Evolutionary conservation across 768 basidiomycete genomes (phyloP).

Genomic region (Boletus barrowsii): DNA sequence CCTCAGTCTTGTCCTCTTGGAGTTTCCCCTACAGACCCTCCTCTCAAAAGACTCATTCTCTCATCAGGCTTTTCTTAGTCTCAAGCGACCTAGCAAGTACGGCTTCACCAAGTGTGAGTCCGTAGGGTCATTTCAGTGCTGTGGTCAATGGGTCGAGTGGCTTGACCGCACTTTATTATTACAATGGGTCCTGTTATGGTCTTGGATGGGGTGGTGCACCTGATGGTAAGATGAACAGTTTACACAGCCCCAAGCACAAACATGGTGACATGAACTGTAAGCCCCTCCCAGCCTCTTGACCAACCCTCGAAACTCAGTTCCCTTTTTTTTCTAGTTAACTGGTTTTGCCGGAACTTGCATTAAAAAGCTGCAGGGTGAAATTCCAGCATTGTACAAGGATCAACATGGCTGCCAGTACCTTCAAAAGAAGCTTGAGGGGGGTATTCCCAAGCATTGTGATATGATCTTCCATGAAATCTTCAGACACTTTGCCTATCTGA

Average conservation of each 20-base stretch:
- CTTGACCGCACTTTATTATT: conserved; percentile 74
- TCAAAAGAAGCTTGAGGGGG: conserved; percentile 98
- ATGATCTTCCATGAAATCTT: conserved; percentile 99
- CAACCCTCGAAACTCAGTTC: not conserved
- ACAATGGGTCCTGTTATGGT: conserved; percentile 72
- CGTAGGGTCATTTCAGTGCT: too few species aligned
- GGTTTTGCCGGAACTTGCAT: conserved; percentile 94
- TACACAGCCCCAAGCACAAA: conserved; percentile 93
- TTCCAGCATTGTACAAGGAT: conserved; percentile 92
- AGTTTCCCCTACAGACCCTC: too few species aligned
- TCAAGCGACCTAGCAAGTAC: too few species aligned
- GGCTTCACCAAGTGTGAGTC: too few species aligned
- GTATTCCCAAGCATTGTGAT: conserved; percentile 91
- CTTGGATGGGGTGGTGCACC: conserved; percentile 51
- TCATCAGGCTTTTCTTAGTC: too few species aligned
- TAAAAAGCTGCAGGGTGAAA: conserved; percentile 94
- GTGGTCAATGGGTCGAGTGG: conserved; percentile 43
- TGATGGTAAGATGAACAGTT: conserved; percentile 84
- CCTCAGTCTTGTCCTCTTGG: too few species aligned
- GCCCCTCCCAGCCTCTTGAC: conserved; percentile 37
- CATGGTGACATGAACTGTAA: conserved; percentile 89
- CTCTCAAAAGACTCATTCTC: too few species aligned
- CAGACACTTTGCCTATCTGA: conserved; percentile 94
- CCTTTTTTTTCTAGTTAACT: conserved; percentile 63
- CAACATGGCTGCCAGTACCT: conserved; percentile 98